Evolutionary conservation across 768 basidiomycete genomes (phyloP), one percentile per base, ranked within the genome.

Genomic region (Trametes elegans): DNA sequence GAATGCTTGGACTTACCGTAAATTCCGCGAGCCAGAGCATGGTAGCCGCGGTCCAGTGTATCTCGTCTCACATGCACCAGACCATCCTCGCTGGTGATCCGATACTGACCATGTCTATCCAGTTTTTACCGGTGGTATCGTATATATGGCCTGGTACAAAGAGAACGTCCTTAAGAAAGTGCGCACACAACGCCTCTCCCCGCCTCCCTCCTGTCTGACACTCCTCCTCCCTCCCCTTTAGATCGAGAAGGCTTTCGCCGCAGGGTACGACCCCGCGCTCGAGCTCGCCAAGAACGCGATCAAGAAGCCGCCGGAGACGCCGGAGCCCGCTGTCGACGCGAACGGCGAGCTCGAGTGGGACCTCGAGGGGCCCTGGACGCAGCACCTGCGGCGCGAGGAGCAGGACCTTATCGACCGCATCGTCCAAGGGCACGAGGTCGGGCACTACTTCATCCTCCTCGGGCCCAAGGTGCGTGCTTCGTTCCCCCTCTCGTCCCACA

Each of bases 251-350:
- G 90, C 88, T 2, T 93, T 96, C 66, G 75, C 78, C 34, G 74
- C 84, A 21, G 91, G 93, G 1, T 94, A 90, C 66, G 90, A 90
- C 67, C 89, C 89, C 23, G 88, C 87, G 4, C 80, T 94, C 32
- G 87, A 90, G 63, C 78, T 90, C 24, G 84, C 82, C 9, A 80
- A 77, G 31, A 68, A 76, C 35, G 75, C 73, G 39, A 71, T 71
- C 58, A 53, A 66, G 51, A 62, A 55, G 9, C 66, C 68, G 18
- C 70, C 66, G 29, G 63, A 71, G 3, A 61, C 66, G 5, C 42
- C n/a, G n/a, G n/a, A n/a, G n/a, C n/a, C 66, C 21, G 58, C 61
- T n/a, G 23, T 57, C 40, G 13, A 23, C 5, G 16, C 23, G 11
- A 45, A 49, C 19, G 62, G 52, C 23, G 35, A 35, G 28, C 51